phyloP scores from a whole-genome alignment of 176 grass and related monocot genomes.

The Rhynchospora tenuis region DNA sequence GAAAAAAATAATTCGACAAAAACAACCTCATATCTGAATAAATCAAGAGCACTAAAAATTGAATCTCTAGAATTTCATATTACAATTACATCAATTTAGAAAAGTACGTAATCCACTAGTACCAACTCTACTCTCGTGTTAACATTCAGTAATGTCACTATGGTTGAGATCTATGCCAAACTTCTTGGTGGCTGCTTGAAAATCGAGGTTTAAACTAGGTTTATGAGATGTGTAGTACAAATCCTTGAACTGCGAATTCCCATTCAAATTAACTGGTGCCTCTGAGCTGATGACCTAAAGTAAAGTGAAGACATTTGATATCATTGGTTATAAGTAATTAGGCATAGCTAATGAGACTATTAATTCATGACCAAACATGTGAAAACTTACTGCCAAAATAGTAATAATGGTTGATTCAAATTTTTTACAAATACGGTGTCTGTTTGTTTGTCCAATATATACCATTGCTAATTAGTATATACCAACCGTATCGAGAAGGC shows the following conservation, averaged over 20 bases:
- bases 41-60: not conserved
- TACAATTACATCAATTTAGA: not conserved
- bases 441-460: not conserved
- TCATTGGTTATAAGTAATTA: not conserved
- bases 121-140: not conserved
- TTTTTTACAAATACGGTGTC: not conserved
- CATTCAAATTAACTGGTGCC: not conserved
- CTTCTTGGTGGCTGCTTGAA: not conserved
- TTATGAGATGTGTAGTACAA: conserved; percentile 10
- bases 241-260: not conserved
- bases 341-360: not conserved
- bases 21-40: not conserved
- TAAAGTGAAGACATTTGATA: not conserved
- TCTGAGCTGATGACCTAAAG: conserved; percentile 22
- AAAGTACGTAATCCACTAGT: not conserved
- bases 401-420: not conserved
- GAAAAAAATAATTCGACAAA: not conserved
- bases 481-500: conserved; percentile 83
- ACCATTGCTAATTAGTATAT: not conserved
- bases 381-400: too few relatives aligned
- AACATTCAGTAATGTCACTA: not conserved
- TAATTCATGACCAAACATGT: not conserved
- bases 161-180: conserved; percentile 19
- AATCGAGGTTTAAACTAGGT: conserved; percentile 14
- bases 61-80: not conserved